Base-by-base conservation (phyloP, 306 rosid species). In the Sicyos edulis region DNA sequence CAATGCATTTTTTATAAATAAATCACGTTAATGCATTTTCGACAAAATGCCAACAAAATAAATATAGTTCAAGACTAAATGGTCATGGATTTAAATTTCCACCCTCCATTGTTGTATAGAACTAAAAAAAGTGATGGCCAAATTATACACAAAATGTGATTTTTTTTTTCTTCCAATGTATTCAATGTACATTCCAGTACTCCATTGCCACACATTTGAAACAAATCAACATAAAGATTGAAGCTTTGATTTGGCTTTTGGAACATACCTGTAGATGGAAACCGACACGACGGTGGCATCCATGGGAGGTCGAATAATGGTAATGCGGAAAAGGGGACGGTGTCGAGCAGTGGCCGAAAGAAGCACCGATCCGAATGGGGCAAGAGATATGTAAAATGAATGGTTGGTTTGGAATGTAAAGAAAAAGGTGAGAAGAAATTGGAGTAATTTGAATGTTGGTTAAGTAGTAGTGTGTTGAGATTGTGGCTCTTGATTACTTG, bases 401-500 rank as follows among this genome's bases (percentile, higher is more conserved):
- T 34, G 69, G 69, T 61, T 32, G 49, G 68, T 29, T 32, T 16
- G 47, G 16, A 7, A 4, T 3, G 22, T 44, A 7, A 16, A 37
- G 42, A n/a, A n/a, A n/a, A n/a, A n/a, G n/a, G n/a, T n/a, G 50
- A 42, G 3, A 0, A 22, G 42, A 24, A 59, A 59, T 24, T 52
- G 70, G 52, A 64, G 52, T 17, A 37, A 29, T 29, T 61, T 61
- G 68, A 58, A 59, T 61, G 32, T 40, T 44, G 20, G 53, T 65
- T 65, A 44, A 65, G 67, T 29, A 60, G 45, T 32, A 61, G 71
- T 42, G 24, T 19, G 17, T 65, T 19, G 71, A 65, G 8, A 73
- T 3, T 56, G 24, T 62, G 69, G 24, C 56, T 54, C 1, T n/a
- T 40, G 53, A 64, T 68, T 78, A 63, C 76, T 78, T 80, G 88